Base-by-base conservation (phyloP, 768 basidiomycete genomes). In the Boletus eberwhitei region DNA sequence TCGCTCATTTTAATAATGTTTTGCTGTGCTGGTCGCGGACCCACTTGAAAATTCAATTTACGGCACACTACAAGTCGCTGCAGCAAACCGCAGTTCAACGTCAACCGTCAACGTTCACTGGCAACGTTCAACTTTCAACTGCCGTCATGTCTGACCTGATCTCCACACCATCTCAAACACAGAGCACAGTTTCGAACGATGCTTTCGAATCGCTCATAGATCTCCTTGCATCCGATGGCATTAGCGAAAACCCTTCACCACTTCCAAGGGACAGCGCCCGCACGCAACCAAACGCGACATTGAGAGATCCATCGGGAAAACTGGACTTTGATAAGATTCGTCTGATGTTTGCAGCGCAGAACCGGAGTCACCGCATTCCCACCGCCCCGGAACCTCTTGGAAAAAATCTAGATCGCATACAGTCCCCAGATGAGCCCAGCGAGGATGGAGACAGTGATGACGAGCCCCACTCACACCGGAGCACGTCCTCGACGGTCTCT, bases 291-390 rank as follows among this genome's bases (percentile, higher is more conserved):
- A 52, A 55, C 43, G 1, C 38, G 39, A 36, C 55, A 6, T 44
- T 72, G 45, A 54, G 70, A 49, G 70, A 70, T 39, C 16, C 54
- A 4, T 65, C 68, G 1, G 69, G 71, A 26, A 72, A 57, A 60
- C 59, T 70, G 13, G 70, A 72, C 24, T 71, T 59, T 53, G 62
- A 64, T 35, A 70, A 68, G 58, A 66, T 70, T 48, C 70, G 68
- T 11, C 39, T 31, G 6, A 65, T 71, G 64, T 71, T 66, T 32
- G 41, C 59, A 22, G 44, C 44, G 0, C 65, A 70, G 26, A 54
- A 61, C 38, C 39, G 44, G 19, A 32, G 32, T n/a, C 26, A 5
- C 2, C 26, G 14, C 4, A 22, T 16, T 12, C 24, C 22, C 9
- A n/a, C 21, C 8, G 14, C n/a, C 11, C 26, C 17, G 5, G 48